These are phyloP conservation scores for Paxillus ammoniavirescens DNA, from an alignment of 768 basidiomycete species.

Conservation along the genomic window DNA sequence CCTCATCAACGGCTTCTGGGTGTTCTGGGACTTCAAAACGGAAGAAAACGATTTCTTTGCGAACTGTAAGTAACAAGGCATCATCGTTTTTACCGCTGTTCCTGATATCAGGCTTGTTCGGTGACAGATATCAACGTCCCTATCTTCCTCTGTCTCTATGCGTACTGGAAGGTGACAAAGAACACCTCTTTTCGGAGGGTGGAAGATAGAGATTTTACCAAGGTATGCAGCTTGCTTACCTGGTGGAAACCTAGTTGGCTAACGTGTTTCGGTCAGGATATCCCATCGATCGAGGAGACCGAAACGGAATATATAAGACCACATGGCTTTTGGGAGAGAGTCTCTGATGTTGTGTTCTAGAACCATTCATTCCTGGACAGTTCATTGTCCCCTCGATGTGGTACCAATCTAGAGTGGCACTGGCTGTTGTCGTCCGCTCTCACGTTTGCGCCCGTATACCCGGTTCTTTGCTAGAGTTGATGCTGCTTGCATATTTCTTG, in stretches of 20 bases:
- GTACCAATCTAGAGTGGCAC: no score
- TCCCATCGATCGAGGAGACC: constrained; percentile 67
- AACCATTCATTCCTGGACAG: no score
- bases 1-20: constrained; percentile 51
- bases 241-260: neutral
- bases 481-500: no score
- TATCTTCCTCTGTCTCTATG: constrained; percentile 19
- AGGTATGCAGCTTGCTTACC: constrained; percentile 38
- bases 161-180: constrained; percentile 20
- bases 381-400: no score
- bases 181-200: constrained; percentile 45
- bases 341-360: constrained; percentile 53
- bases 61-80: constrained; percentile 33
- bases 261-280: constrained; percentile 41
- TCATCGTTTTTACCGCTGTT: neutral
- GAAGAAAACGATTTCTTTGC: constrained; percentile 46
- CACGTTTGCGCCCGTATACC: no score
- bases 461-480: no score
- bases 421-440: no score
- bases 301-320: constrained; percentile 54
- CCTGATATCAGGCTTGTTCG: constrained; percentile 1
- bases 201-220: constrained; percentile 69
- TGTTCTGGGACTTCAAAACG: constrained; percentile 60
- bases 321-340: constrained; percentile 47
- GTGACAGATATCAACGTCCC: constrained; percentile 34